phyloP scores from a whole-genome alignment of 2,329 filamentous ascomycete species.

The Pseudogymnoascus sp. region DNA sequence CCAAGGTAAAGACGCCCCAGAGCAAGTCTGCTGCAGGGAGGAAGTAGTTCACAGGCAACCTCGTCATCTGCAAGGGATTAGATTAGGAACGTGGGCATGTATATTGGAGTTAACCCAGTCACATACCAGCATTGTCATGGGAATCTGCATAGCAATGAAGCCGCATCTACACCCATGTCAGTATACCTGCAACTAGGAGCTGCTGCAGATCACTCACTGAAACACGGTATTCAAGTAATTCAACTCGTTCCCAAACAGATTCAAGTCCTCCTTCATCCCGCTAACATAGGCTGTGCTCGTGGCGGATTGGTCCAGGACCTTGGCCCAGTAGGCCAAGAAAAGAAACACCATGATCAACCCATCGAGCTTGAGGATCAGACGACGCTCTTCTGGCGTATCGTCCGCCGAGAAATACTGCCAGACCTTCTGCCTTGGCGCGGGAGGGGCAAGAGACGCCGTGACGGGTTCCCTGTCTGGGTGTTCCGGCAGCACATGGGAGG shows the following conservation, averaged over 20 bases:
- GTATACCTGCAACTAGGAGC: not conserved
- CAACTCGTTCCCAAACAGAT: constrained; percentile 33
- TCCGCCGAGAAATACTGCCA: constrained; percentile 12
- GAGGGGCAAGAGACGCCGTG: not conserved
- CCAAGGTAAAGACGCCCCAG: constrained; percentile 8
- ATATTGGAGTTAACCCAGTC: not conserved
- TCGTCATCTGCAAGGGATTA: constrained; percentile 8
- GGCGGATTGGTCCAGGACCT: constrained; percentile 24
- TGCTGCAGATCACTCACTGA: constrained; percentile 13
- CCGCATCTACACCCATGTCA: not conserved
- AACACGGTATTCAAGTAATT: constrained; percentile 4
- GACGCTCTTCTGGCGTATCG: constrained; percentile 9
- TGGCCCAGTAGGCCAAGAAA: constrained; percentile 13
- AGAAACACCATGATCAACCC: constrained; percentile 12
- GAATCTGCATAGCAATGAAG: constrained; percentile 10
- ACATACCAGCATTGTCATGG: constrained; percentile 8
- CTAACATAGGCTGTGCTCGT: constrained; percentile 38
- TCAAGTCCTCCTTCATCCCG: constrained; percentile 40
- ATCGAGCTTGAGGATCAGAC: constrained; percentile 14
- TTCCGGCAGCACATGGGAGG: not conserved
- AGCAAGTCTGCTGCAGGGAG: constrained; percentile 10
- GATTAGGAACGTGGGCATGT: not conserved
- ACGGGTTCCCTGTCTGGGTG: not conserved
- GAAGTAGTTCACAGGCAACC: constrained; percentile 10
- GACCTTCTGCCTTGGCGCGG: not conserved